Base-by-base conservation (phyloP, 2,329 filamentous ascomycete species). In the Beauveria australis region DNA sequence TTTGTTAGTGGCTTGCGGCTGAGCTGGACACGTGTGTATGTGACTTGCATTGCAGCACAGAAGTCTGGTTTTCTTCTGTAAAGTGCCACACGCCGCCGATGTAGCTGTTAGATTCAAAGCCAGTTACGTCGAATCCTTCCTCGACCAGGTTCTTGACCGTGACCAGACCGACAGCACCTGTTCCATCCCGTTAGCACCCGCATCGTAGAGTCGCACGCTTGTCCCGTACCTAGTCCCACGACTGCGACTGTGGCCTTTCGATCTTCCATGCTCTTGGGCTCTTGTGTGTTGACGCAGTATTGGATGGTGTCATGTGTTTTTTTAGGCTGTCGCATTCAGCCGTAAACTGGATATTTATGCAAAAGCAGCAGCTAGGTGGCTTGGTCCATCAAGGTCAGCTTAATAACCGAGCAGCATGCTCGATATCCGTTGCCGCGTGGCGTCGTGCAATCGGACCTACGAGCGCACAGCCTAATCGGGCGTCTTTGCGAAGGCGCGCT, bases 51-150 rank as follows among this genome's bases (percentile, higher is more conserved):
- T 67, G 64, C 4, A 77, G 72, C 30, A 75, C 73, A 10, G 72
- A 72, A 3, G 73, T 76, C 63, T 70, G 67, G 57, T 73, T 66
- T n/a, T 74, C 66, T 2, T 71, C 68, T 12, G 70, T 76, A 59
- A 72, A 78, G 48, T 74, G 70, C 76, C 77, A 79, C 1, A 79
- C 65, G 0, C 77, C 77, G 10, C 77, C 77, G 19, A 78, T 65
- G 59, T 72, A 73, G 49, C 66, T 61, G 59, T 74, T 75, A 30
- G 72, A 68, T 53, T 80, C 78, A 51, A 79, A 79, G 2, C 72
- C 77, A 1, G 72, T 70, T 5, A 73, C 76, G 10, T 77, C 66
- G 56, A 78, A 79, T 9, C 76, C 75, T 66, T 77, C 75, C 60
- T 79, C 76, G 2, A 72, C 64, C 19, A 79, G 63, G 43, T 74